Evolutionary conservation across 352 stramenopile species (phyloP), one percentile per base, ranked within the genome.

Genomic region (Pythium phragmiticola): DNA sequence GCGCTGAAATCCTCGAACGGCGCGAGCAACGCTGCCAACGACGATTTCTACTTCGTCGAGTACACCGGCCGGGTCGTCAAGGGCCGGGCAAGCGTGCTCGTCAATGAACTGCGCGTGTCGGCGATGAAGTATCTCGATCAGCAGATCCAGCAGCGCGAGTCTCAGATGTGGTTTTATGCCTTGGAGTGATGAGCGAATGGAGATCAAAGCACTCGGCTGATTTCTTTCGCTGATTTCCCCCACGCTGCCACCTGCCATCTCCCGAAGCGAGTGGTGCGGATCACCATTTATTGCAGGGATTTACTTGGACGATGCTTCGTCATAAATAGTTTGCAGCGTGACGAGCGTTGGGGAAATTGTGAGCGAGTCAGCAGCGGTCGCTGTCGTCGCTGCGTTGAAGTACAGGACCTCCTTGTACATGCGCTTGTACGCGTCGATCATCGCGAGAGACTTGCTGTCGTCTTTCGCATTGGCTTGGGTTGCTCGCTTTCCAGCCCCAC

Each of bases 381-480:
- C n/a, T 19, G 28, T 57, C 17, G 70, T 66, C 21, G 73, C 78
- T 36, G 71, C 75, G 52, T 84, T 77, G 34, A 82, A 89, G 65
- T 92, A 92, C 49, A 94, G 88, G 39, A 88, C 77, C 56, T 92
- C 80, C 47, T 89, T 89, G 76, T 94, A 94, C 86, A 94, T 92
- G 30, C 75, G 70, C 73, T 94, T 94, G 66, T 90, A 94, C 59
- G 82, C 73, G 4, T 87, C 75, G 0, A 85, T 87, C 64, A 78
- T 82, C 45, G 39, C 65, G 30, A 76, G 77, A 8, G 65, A 54
- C 34, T 72, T 70, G 17, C 33, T 46, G 36, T 56, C 69, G 33
- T 57, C 78, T 23, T 47, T 68, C 3, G 51, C 17, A 16, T 11
- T 23, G 11, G 8, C n/a, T 7, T 9, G 8, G 7, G 17, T 14